Percentiles rank a stretch among this genome's conserved stretches.
Conservation (phyloP, 2,329 filamentous ascomycete species). For the Aspergillus ruber region DNA sequence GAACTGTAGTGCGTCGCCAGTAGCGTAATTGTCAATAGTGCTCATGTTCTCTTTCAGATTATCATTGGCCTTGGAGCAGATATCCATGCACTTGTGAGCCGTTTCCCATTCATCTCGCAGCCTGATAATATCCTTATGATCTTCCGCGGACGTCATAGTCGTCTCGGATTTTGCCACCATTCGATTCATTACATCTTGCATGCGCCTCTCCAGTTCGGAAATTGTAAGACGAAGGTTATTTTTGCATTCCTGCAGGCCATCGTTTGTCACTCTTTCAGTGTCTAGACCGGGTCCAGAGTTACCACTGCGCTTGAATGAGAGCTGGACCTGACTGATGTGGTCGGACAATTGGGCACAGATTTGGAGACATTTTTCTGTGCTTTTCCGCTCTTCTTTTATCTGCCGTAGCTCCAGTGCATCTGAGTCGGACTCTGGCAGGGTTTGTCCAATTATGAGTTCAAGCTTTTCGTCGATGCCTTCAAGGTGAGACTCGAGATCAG, state of each 20-base stretch:
- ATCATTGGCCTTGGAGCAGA: constrained; percentile 26
- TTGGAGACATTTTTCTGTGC: constrained; percentile 25
- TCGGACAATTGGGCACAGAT: constrained; percentile 23
- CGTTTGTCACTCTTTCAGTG: constrained; percentile 24
- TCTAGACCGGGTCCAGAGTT: constrained; percentile 10
- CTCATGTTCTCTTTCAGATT: constrained; percentile 23
- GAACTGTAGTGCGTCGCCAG: constrained; percentile 30
- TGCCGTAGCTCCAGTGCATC: constrained; percentile 16
- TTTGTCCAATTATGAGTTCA: constrained; percentile 11
- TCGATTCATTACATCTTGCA: constrained; percentile 24
- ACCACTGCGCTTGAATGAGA: constrained; percentile 4
- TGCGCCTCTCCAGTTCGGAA: constrained; percentile 26
- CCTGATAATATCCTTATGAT: constrained; percentile 24
- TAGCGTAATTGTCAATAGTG: constrained; percentile 30
- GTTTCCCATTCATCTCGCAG: constrained; percentile 34
- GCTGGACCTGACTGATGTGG: constrained; percentile 25
- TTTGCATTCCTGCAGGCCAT: constrained; percentile 32
- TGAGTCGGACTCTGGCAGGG: constrained; percentile 5
- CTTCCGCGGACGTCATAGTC: constrained; percentile 20
- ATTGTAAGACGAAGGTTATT: constrained; percentile 21
- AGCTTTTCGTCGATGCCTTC: constrained; percentile 24
- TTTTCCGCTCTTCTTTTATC: constrained; percentile 23
- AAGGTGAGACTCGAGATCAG: constrained; percentile 22
- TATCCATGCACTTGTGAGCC: constrained; percentile 26
- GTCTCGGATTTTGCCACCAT: constrained; percentile 25